Evolutionary conservation across 768 basidiomycete genomes (phyloP), one percentile per base, ranked within the genome.

Genomic region (Panellus pusillus): DNA sequence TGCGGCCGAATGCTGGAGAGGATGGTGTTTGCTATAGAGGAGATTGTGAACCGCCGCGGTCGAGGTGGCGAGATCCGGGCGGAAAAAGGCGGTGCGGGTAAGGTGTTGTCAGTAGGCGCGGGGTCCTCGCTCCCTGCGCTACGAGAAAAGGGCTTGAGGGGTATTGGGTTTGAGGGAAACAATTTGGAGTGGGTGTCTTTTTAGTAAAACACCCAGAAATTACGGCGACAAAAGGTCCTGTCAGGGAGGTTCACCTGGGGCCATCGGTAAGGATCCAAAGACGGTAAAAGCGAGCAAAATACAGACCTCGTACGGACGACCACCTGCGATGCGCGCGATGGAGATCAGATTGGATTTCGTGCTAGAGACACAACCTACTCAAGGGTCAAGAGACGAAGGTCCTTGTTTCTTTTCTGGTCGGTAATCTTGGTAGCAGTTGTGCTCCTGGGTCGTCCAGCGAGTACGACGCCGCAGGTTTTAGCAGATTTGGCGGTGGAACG

Each of bases 341-440:
- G 56, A 48, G 50, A 45, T 54, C 45, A 50, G 44, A 66, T 57
- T 63, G 51, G 28, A 63, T 55, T 51, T 42, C 47, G 9, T 50
- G 29, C 47, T 61, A 51, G 52, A 13, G 45, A 39, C 55, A 49
- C 51, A 44, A 54, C 53, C 57, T 52, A 90, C 89, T 81, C 81
- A 69, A 84, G 82, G 84, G 85, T 84, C 86, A 89, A 71, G 69
- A 88, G 78, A 79, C 88, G 87, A 70, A 90, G 84, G 77, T 90
- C 87, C 71, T 72, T 79, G 74, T 89, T 88, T 76, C 83, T 81
- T 78, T 76, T 74, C 69, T 87, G 85, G 81, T 82, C 82, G 82
- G 81, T 76, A 87, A 88, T 89, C 69, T 66, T 89, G 82, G 71
- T 42, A 68, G 54, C 62, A 65, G 58, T 62, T 43, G 47, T 24